Evolutionary conservation across 2,329 filamentous ascomycete genomes (phyloP).

Genomic region (Sporothrix protearum): DNA sequence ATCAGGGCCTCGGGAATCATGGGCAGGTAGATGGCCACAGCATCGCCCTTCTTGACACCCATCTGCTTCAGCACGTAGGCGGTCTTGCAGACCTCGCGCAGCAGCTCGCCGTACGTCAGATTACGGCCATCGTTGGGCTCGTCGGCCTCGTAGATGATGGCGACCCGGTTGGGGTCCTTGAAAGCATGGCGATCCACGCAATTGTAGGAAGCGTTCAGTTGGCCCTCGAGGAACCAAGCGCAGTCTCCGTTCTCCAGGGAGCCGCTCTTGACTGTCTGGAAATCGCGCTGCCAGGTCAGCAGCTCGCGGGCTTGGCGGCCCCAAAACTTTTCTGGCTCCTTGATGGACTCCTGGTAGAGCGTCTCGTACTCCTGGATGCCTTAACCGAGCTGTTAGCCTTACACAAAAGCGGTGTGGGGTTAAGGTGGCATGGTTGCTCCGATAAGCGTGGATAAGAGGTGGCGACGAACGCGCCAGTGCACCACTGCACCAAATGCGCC

Average conservation of each 20-base stretch:
- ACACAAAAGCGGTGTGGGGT: slow-evolving; percentile 8
- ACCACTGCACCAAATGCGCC: not conserved
- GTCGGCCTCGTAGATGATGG: slow-evolving; percentile 98
- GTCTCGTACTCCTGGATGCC: slow-evolving; percentile 64
- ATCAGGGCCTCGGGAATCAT: slow-evolving; percentile 98
- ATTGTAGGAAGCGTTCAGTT: slow-evolving; percentile 95
- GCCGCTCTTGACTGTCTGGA: slow-evolving; percentile 81
- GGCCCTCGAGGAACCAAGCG: slow-evolving; percentile 92
- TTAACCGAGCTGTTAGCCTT: slow-evolving; percentile 36
- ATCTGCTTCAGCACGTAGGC: slow-evolving; percentile 89
- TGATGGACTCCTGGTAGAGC: slow-evolving; percentile 80
- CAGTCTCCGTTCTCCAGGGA: slow-evolving; percentile 75
- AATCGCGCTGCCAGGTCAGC: slow-evolving; percentile 85
- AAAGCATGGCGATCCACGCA: slow-evolving; percentile 96
- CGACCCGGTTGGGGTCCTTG: slow-evolving; percentile 85
- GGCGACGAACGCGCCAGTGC: not conserved
- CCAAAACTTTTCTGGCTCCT: slow-evolving; percentile 88
- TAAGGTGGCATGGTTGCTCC: not conserved
- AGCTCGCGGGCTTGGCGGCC: slow-evolving; percentile 79
- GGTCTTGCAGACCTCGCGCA: slow-evolving; percentile 83
- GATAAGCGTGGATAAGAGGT: slow-evolving; percentile 17
- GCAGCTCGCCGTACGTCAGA: slow-evolving; percentile 88
- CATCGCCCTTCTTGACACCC: slow-evolving; percentile 95
- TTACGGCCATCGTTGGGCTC: slow-evolving; percentile 82
- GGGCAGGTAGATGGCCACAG: slow-evolving; percentile 92